phyloP scores from a whole-genome alignment of 108 stramenopile species.

The Nannochloropsis gaditana region DNA sequence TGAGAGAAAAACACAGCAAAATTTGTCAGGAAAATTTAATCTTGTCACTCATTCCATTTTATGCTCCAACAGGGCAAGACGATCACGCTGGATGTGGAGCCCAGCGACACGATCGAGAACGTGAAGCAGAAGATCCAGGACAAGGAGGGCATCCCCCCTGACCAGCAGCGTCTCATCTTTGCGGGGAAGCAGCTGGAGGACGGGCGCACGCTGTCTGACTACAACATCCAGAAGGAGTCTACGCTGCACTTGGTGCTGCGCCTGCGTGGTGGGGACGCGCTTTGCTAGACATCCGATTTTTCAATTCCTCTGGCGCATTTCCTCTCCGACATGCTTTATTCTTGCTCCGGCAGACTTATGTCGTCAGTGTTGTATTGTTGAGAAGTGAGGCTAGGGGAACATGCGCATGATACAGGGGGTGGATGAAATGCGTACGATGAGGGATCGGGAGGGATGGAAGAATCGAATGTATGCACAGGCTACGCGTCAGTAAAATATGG shows the following conservation, averaged over 20 bases:
- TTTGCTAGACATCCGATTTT: too few species aligned
- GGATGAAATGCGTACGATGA: too few species aligned
- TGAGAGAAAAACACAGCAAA: neutral
- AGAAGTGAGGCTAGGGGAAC: too few species aligned
- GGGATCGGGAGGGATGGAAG: too few species aligned
- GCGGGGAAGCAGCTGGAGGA: conserved; percentile 57
- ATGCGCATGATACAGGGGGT: too few species aligned
- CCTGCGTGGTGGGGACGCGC: conserved; percentile 34
- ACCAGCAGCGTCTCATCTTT: conserved; percentile 56
- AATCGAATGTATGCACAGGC: too few species aligned
- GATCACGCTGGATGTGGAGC: conserved; percentile 61
- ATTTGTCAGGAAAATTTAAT: neutral
- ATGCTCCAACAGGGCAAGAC: conserved; percentile 48
- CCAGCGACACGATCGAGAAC: conserved; percentile 51
- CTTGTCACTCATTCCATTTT: neutral
- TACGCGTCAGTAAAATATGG: too few species aligned
- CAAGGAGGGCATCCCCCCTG: conserved; percentile 56
- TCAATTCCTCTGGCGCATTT: too few species aligned
- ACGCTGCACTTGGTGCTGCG: conserved; percentile 56
- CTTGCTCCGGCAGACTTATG: too few species aligned
- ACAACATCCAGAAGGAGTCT: conserved; percentile 97
- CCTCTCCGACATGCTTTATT: too few species aligned
- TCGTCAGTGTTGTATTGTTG: too few species aligned
- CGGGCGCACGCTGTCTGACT: conserved; percentile 83
- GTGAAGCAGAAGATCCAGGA: conserved; percentile 56